phyloP scores from a whole-genome alignment of 371 early-diverging fungal species.

The Spraguea lophii region DNA sequence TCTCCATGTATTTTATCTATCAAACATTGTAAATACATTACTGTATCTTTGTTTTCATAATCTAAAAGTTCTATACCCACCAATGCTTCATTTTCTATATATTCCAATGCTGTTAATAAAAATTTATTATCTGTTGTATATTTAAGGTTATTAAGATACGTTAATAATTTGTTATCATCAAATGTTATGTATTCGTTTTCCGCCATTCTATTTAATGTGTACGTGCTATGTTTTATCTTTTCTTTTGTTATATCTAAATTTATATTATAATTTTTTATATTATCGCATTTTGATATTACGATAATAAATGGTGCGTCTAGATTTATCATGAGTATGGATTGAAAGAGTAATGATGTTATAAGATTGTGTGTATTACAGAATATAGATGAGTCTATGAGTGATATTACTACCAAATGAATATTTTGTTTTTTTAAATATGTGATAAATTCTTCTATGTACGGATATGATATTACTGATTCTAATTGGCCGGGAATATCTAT shows the following conservation, averaged over 20 bases:
- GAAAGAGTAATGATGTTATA: constrained; percentile 22
- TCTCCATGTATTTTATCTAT: constrained; percentile 28
- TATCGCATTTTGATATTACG: constrained; percentile 28
- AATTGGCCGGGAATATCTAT: constrained; percentile 33
- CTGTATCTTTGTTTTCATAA: constrained; percentile 16
- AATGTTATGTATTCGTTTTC: not conserved
- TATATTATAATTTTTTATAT: constrained; percentile 3
- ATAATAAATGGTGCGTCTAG: constrained; percentile 18
- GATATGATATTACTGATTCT: constrained; percentile 19
- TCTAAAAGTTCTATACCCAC: constrained; percentile 17
- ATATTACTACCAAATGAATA: constrained; percentile 8
- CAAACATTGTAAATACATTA: constrained; percentile 5
- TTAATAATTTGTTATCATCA: not conserved
- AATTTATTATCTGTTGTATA: constrained; percentile 3
- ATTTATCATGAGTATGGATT: constrained; percentile 5
- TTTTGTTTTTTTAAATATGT: constrained; percentile 4
- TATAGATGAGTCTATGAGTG: constrained; percentile 19
- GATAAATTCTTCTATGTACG: not conserved
- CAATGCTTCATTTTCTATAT: constrained; percentile 11
- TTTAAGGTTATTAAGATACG: too few species aligned
- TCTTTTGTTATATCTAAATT: not conserved
- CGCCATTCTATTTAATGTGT: not conserved
- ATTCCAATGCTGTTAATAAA: not conserved
- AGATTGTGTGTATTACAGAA: constrained; percentile 4
- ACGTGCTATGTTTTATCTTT: not conserved